These are phyloP conservation scores for Saccharomycodes ludwigii DNA, from an alignment of 805 yeast genomes.

Conservation along the genomic window DNA sequence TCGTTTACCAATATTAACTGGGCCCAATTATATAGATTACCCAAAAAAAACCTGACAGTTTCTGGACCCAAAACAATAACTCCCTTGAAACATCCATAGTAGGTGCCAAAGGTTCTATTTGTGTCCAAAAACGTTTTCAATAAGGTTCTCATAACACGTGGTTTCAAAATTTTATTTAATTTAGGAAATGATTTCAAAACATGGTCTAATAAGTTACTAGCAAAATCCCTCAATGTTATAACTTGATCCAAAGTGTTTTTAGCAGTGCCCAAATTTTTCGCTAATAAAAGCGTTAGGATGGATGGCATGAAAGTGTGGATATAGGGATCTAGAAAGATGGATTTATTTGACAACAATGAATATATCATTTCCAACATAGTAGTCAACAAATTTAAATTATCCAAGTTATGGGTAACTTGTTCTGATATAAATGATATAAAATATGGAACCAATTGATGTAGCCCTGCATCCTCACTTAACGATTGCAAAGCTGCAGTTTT, in stretches of 20 bases:
- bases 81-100: slow-evolving; percentile 85
- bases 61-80: slow-evolving; percentile 76
- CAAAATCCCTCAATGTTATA: slow-evolving; percentile 70
- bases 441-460: slow-evolving; percentile 93
- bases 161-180: slow-evolving; percentile 78
- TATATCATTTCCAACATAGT: slow-evolving; percentile 85
- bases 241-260: slow-evolving; percentile 27
- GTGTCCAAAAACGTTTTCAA: slow-evolving; percentile 83
- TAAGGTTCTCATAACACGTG: slow-evolving; percentile 86
- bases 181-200: slow-evolving; percentile 73
- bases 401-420: slow-evolving; percentile 78
- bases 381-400: slow-evolving; percentile 54
- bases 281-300: slow-evolving; percentile 74
- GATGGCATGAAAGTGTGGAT: slow-evolving; percentile 98
- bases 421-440: slow-evolving; percentile 94
- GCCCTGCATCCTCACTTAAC: slow-evolving; percentile 82
- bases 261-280: slow-evolving; percentile 67
- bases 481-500: slow-evolving; percentile 76
- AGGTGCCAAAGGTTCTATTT: slow-evolving; percentile 74
- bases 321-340: slow-evolving; percentile 86
- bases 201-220: slow-evolving; percentile 70
- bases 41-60: slow-evolving; percentile 73
- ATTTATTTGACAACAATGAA: slow-evolving; percentile 69
- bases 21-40: slow-evolving; percentile 77
- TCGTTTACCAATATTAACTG: slow-evolving; percentile 32